Evolutionary conservation across 2,329 filamentous ascomycete genomes (phyloP), one percentile per base, ranked within the genome.

Genomic region (Westerdykella aurantiaca): DNA sequence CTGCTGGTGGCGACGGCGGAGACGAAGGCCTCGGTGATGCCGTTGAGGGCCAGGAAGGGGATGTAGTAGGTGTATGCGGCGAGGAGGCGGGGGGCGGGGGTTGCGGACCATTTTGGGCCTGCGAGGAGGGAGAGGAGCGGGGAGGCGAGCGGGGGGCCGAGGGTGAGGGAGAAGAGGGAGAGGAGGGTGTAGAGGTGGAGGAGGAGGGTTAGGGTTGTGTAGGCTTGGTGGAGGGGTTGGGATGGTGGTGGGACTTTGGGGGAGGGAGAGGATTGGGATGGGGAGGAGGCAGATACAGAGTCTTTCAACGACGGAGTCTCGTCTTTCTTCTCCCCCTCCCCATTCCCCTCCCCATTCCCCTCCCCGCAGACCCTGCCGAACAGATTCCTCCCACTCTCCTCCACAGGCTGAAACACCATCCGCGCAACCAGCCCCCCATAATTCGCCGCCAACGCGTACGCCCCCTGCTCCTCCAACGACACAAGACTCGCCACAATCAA

Each of bases 381-480:
- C 61, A 95, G 83, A 60, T 84, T 89, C 33, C 94, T 84, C 51
- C 86, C 90, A 64, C 85, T 91, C 68, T 98, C 94, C 67, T 98
- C 93, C 47, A 98, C 81, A 6, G 93, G 94, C 60, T 97, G 93
- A 64, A 98, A 91, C 40, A 98, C 72, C 51, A 97, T 80, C 3
- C 93, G 81, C 0, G 93, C 93, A 22, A 95, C 72, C 0, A 98
- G 78, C 2, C 90, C 87, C 17, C 93, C 93, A 64, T 76, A 98
- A 67, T 97, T 98, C 57, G 89, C 89, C 41, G 91, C 93, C 5
- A 98, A 77, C 0, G 90, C 88, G 61, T 97, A 98, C 31, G 88
- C 82, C 12, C 93, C 93, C 70, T 97, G 93, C 4, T 90, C 85
- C 34, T 81, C 75, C 1, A 93, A 78, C 0, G 82, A 82, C 6